Conservation (phyloP, 208 protist genomes). For the Leishmania tarentolae region DNA sequence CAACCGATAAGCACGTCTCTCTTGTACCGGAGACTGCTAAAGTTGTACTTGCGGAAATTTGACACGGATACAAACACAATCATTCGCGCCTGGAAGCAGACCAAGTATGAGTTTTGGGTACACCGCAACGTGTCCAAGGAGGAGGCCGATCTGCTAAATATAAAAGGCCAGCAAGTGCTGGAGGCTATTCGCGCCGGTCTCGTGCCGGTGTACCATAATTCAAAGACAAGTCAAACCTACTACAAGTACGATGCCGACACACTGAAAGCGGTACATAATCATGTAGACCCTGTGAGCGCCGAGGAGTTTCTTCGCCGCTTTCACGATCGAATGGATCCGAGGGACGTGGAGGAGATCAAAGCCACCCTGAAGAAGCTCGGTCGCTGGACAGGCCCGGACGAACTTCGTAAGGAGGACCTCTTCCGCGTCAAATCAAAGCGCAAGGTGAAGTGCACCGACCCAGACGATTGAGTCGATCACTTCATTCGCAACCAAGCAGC, state of each 20-base stretch:
- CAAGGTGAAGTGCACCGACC: slow-evolving; percentile 80
- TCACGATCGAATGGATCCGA: slow-evolving; percentile 73
- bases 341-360: slow-evolving; percentile 73
- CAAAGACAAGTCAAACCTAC: slow-evolving; percentile 73
- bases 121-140: slow-evolving; percentile 48
- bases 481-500: neutral
- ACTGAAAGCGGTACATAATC: slow-evolving; percentile 80
- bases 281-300: slow-evolving; percentile 73
- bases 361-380: slow-evolving; percentile 69
- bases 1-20: slow-evolving; percentile 58
- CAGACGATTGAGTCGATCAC: slow-evolving; percentile 24
- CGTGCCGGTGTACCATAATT: slow-evolving; percentile 72
- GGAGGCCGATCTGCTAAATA: slow-evolving; percentile 68
- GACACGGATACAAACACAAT: slow-evolving; percentile 88
- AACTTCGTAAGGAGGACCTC: slow-evolving; percentile 68
- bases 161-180: slow-evolving; percentile 76
- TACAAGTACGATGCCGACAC: slow-evolving; percentile 84
- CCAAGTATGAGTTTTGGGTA: slow-evolving; percentile 88
- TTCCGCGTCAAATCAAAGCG: slow-evolving; percentile 70
- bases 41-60: slow-evolving; percentile 87
- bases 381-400: slow-evolving; percentile 76
- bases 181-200: slow-evolving; percentile 78
- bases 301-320: slow-evolving; percentile 87
- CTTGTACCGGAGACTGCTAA: slow-evolving; percentile 81
- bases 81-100: slow-evolving; percentile 85